Conservation (phyloP, 768 basidiomycete genomes). For the Rhodotorula babjevae region DNA sequence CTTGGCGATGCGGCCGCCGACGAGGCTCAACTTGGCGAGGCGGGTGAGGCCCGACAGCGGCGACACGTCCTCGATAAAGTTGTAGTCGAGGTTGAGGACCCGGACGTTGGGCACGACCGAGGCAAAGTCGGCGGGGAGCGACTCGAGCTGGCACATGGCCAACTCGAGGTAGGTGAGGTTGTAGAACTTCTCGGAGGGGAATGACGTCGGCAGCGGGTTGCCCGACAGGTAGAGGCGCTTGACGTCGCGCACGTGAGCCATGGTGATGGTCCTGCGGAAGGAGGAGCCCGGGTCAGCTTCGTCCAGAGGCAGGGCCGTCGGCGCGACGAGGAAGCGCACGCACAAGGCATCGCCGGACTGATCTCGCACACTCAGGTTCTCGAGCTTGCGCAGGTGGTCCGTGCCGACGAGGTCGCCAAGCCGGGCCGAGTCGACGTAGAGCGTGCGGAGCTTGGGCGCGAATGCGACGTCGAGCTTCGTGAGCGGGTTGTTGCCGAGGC, state of each 20-base stretch:
- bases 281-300: no score
- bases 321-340: conserved; percentile 48
- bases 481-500: conserved; percentile 76
- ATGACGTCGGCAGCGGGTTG: conserved; percentile 46
- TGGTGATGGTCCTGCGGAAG: conserved; percentile 42
- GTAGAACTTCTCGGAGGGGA: conserved; percentile 67
- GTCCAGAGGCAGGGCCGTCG: no score
- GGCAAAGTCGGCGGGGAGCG: conserved; percentile 65
- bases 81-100: conserved; percentile 92
- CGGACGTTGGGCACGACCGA: conserved; percentile 74
- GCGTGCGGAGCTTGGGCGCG: conserved; percentile 71
- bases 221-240: conserved; percentile 86
- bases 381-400: conserved; percentile 64
- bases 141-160: conserved; percentile 74
- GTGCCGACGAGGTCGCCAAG: conserved; percentile 45
- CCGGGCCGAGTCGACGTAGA: conserved; percentile 84
- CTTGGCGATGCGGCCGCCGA: conserved; percentile 70
- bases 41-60: conserved; percentile 66
- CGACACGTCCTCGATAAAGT: conserved; percentile 66
- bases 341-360: conserved; percentile 70
- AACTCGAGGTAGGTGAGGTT: conserved; percentile 87
- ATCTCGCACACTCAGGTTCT: conserved; percentile 86
- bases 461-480: conserved; percentile 58
- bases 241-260: conserved; percentile 71
- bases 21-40: conserved; percentile 75